phyloP scores from a whole-genome alignment of 2,329 filamentous ascomycete genomes.

The Rhynchosporium secalis region DNA sequence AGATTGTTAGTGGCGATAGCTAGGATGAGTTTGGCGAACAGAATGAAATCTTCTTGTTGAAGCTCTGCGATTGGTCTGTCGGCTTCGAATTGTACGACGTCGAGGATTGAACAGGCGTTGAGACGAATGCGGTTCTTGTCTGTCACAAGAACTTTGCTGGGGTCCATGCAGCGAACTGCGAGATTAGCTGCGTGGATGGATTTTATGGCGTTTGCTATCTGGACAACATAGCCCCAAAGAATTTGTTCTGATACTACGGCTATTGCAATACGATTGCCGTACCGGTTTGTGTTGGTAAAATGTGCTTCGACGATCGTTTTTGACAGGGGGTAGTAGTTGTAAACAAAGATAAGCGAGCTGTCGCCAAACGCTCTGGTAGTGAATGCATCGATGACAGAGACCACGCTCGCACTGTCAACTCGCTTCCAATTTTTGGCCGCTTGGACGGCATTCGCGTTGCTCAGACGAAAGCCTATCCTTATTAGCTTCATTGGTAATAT shows the following conservation, averaged over 20 bases:
- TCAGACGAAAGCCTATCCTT: slow-evolving; percentile 71
- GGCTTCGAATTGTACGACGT: slow-evolving; percentile 81
- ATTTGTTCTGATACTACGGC: slow-evolving; percentile 64
- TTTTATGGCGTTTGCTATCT: slow-evolving; percentile 85
- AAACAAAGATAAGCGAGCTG: slow-evolving; percentile 90
- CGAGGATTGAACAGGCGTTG: slow-evolving; percentile 83
- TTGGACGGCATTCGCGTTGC: slow-evolving; percentile 84
- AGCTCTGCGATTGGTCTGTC: slow-evolving; percentile 69
- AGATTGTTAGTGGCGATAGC: slow-evolving; percentile 71
- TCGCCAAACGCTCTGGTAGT: slow-evolving; percentile 92
- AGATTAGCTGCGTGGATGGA: slow-evolving; percentile 79
- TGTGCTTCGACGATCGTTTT: slow-evolving; percentile 88
- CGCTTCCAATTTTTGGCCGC: slow-evolving; percentile 88
- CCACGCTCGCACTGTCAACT: slow-evolving; percentile 77
- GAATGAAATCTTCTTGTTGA: slow-evolving; percentile 83
- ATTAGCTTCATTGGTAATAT: slow-evolving; percentile 14
- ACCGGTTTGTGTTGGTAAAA: slow-evolving; percentile 47
- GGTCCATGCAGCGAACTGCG: slow-evolving; percentile 81
- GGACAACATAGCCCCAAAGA: slow-evolving; percentile 89
- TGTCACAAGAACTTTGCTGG: slow-evolving; percentile 86
- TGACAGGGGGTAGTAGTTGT: slow-evolving; percentile 87
- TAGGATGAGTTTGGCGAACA: slow-evolving; percentile 83
- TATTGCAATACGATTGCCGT: slow-evolving; percentile 41
- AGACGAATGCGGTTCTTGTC: slow-evolving; percentile 87
- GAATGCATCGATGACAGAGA: slow-evolving; percentile 87